Evolutionary conservation across 129 eudicot species (phyloP), one percentile per base, ranked within the genome.

Genomic region (Artemisia argyi): DNA sequence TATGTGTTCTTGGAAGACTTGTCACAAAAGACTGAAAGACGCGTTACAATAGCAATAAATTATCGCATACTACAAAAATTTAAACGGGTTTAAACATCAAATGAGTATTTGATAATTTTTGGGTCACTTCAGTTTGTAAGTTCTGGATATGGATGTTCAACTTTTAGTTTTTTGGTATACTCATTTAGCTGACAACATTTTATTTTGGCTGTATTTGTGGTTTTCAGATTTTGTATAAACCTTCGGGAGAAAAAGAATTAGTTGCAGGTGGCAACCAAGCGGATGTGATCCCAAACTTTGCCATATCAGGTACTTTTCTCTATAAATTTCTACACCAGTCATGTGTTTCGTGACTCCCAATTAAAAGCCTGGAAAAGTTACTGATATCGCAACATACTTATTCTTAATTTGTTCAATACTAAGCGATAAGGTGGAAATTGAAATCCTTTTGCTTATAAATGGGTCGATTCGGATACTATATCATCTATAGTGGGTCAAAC

Each of bases 281-380:
- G 19, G 98, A 85, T 44, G 98, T 92, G 64, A 92, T 89, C 73
- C 96, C 98, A 16, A 90, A 87, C 30, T 89, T 70, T 65, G 96
- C 87, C 67, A 92, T 92, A 78, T 92, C 98, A 1, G 86, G 83
- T 70, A 89, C 85, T 82, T 87, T 92, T 22, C 28, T 77, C 63
- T 92, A 92, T 49, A 92, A 82, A 78, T 83, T 92, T 78, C 76
- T 85, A 96, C 98, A 92, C 98, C 98, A 89, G 79, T 83, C 91
- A 78, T 89, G 85, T 80, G n/a, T 87, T 92, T 68, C 79, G 90
- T 18, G 98, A 92, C 74, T 92, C 96, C 98, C 98, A 89, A 69
- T 89, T 87, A 73, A 86, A 92, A 74, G 95, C 98, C 98, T 89
- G 80, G 76, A 72, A 30, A 26, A 50, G 44, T 71, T 26, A 65